Evolutionary conservation across 2,329 filamentous ascomycete species (phyloP).

Genomic region (Aspergillus unguis): DNA sequence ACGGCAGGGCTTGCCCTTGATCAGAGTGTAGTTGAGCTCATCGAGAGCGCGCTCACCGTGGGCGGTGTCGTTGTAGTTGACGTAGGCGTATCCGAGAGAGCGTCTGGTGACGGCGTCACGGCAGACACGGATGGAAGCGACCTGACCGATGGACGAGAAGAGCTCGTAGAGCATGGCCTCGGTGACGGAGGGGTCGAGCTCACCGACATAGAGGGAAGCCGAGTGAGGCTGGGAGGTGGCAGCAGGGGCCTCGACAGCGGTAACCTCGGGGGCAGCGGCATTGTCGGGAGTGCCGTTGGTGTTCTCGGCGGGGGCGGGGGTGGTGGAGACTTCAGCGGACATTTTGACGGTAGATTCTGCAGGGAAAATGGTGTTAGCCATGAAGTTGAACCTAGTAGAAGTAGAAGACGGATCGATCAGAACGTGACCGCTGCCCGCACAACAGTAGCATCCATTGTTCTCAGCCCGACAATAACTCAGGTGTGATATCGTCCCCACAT

Average conservation of each 20-base stretch:
- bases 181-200: conserved; percentile 95
- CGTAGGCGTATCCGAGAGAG: conserved; percentile 98
- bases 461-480: background rate
- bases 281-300: conserved; percentile 61
- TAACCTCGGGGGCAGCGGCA: conserved; percentile 44
- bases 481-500: too few species aligned
- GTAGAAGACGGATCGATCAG: background rate
- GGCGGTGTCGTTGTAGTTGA: conserved; percentile 98
- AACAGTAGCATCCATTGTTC: background rate
- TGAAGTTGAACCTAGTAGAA: background rate
- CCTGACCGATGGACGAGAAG: conserved; percentile 98
- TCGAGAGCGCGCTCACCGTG: conserved; percentile 98
- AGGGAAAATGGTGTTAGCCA: conserved; percentile 2
- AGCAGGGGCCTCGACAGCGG: conserved; percentile 48
- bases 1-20: conserved; percentile 97
- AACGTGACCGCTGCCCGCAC: background rate
- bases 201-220: conserved; percentile 96
- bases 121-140: conserved; percentile 99
- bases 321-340: conserved; percentile 73
- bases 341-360: conserved; percentile 53
- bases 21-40: conserved; percentile 98
- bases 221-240: conserved; percentile 81
- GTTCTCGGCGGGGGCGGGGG: conserved; percentile 59
- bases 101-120: conserved; percentile 97
- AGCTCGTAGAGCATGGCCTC: conserved; percentile 99